phyloP scores from a whole-genome alignment of 305 asterid species.

The Solanum hybrid region DNA sequence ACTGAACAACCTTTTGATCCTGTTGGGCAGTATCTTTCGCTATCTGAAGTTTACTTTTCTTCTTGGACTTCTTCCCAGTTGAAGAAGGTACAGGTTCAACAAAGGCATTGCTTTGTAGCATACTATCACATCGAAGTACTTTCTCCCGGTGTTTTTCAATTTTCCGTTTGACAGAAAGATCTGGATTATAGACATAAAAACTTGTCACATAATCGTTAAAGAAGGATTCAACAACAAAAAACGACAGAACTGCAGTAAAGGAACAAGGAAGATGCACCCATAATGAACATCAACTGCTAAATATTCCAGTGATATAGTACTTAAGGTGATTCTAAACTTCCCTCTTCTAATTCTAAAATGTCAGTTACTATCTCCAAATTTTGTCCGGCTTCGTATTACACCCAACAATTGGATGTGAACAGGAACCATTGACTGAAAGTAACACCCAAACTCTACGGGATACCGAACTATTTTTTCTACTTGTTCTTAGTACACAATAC shows the following conservation, averaged over 20 bases:
- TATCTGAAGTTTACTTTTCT: constrained; percentile 27
- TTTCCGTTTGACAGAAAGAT: constrained; percentile 70
- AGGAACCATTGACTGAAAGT: not conserved
- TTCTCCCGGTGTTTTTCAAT: constrained; percentile 76
- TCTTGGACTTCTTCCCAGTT: constrained; percentile 42
- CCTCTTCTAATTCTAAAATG: not conserved
- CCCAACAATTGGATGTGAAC: not conserved
- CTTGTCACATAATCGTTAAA: not conserved
- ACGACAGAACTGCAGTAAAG: not conserved
- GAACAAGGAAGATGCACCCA: not conserved
- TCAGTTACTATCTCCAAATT: not conserved
- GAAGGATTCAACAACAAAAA: not conserved
- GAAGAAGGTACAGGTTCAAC: constrained; percentile 68
- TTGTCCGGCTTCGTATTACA: not conserved
- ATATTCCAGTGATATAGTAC: not conserved
- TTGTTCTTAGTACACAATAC: too few species aligned
- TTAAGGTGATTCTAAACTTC: not conserved
- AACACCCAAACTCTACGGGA: not conserved
- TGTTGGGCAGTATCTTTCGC: constrained; percentile 17
- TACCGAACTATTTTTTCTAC: not conserved
- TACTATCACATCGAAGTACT: constrained; percentile 66
- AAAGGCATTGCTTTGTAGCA: constrained; percentile 69
- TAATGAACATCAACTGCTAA: not conserved
- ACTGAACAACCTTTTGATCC: constrained; percentile 25
- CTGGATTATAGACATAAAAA: constrained; percentile 21